phyloP scores from a whole-genome alignment of 352 stramenopile genomes.

The Nothophytophthora sp. region DNA sequence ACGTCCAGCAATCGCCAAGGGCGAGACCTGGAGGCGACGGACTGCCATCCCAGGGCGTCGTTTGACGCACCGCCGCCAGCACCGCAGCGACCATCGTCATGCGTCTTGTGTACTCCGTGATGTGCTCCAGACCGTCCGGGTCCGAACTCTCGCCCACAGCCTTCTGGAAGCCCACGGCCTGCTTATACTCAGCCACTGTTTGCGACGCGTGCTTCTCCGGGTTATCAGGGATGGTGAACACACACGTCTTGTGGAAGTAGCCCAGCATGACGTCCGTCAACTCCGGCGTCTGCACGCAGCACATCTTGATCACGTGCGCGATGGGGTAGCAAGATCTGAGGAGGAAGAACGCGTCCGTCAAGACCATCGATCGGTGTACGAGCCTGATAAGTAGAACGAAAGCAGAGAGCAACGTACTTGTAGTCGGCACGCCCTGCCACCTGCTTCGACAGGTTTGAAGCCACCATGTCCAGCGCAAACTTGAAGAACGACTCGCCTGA shows the following conservation, averaged over 20 bases:
- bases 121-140: slow-evolving; percentile 62
- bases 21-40: slow-evolving; percentile 49
- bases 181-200: slow-evolving; percentile 65
- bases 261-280: slow-evolving; percentile 71
- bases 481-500: slow-evolving; percentile 66
- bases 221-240: slow-evolving; percentile 74
- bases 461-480: slow-evolving; percentile 72
- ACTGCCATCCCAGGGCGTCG: slow-evolving; percentile 55
- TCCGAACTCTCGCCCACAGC: slow-evolving; percentile 62
- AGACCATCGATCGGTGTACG: slow-evolving; percentile 2
- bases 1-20: slow-evolving; percentile 73
- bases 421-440: slow-evolving; percentile 69
- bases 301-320: slow-evolving; percentile 79
- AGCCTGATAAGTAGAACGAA: background rate
- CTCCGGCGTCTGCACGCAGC: slow-evolving; percentile 68
- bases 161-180: slow-evolving; percentile 63
- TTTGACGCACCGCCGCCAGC: slow-evolving; percentile 74
- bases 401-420: slow-evolving; percentile 46
- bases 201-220: slow-evolving; percentile 53
- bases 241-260: slow-evolving; percentile 74
- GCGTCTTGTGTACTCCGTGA: slow-evolving; percentile 77
- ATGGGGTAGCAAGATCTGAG: slow-evolving; percentile 67
- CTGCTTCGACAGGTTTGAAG: slow-evolving; percentile 71
- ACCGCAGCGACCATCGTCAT: slow-evolving; percentile 81
- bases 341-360: slow-evolving; percentile 1